phyloP scores from a whole-genome alignment of 2,329 filamentous ascomycete genomes.

The Nannizziopsis barbatae region DNA sequence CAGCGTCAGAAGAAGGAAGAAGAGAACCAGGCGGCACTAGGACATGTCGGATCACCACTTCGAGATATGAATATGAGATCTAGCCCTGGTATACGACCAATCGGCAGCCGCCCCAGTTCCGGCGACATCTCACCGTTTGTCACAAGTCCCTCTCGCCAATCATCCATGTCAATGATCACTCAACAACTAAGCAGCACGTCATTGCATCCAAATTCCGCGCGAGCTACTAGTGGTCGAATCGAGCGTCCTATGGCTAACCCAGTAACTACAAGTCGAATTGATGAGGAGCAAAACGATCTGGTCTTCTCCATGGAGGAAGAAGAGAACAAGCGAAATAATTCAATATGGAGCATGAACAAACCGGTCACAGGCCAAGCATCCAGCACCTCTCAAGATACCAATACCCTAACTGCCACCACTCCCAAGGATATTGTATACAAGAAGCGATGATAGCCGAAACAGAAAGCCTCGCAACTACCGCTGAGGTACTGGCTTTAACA shows the following conservation, averaged over 20 bases:
- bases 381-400: neutral
- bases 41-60: constrained; percentile 55
- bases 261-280: constrained; percentile 36
- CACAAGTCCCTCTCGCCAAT: constrained; percentile 45
- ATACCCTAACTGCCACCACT: neutral
- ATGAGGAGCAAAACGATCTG: constrained; percentile 39
- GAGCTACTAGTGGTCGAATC: constrained; percentile 28
- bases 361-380: constrained; percentile 22
- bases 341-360: constrained; percentile 28
- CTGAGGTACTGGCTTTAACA: neutral
- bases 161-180: constrained; percentile 51
- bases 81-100: constrained; percentile 43
- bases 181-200: constrained; percentile 42
- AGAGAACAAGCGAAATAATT: constrained; percentile 35
- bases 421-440: constrained; percentile 11
- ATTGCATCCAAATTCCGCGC: constrained; percentile 33
- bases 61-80: constrained; percentile 47
- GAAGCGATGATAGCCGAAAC: constrained; percentile 1
- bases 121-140: constrained; percentile 43
- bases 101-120: constrained; percentile 37
- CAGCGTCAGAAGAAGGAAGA: constrained; percentile 43
- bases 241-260: constrained; percentile 39
- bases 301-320: constrained; percentile 44
- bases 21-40: constrained; percentile 41
- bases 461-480: neutral